These are phyloP conservation scores for Chlorella sp. DNA, from an alignment of 139 green algal genomes.

Conservation along the genomic window DNA sequence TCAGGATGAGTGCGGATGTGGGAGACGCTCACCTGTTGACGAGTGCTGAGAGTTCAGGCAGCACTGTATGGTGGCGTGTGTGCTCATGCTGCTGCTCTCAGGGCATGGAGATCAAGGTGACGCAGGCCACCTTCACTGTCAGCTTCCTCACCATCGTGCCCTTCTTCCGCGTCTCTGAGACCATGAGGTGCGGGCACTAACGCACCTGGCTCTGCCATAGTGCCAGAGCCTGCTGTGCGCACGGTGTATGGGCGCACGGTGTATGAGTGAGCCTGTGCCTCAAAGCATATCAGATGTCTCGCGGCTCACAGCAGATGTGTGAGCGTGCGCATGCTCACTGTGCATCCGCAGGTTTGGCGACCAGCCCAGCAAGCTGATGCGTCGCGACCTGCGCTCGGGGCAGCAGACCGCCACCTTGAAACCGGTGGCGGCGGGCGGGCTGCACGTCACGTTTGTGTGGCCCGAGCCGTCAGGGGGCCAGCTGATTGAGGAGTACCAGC, in stretches of 20 bases:
- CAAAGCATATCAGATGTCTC: background rate
- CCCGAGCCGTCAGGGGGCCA: background rate
- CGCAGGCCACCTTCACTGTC: background rate
- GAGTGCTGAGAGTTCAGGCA: background rate
- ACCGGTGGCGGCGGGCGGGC: background rate
- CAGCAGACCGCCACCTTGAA: background rate
- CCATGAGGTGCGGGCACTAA: background rate
- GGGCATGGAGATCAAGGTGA: conserved; percentile 12
- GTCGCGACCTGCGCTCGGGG: background rate
- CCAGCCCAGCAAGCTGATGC: background rate
- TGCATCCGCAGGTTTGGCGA: background rate
- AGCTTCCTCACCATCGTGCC: conserved; percentile 20
- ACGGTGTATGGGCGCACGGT: background rate
- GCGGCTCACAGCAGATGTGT: too few relatives aligned
- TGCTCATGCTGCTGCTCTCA: background rate
- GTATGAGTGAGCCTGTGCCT: background rate
- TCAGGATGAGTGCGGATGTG: background rate
- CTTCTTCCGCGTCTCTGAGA: conserved; percentile 19
- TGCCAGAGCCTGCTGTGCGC: background rate
- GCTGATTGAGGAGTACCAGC: background rate
- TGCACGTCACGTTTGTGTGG: background rate
- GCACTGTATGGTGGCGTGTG: background rate
- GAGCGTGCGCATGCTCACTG: background rate
- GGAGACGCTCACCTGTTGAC: background rate
- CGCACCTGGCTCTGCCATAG: background rate